Percentiles rank a stretch among this genome's conserved stretches.
Evolutionary conservation across 129 eudicot species (phyloP).

Genomic region (Smallanthus sonchifolius): DNA sequence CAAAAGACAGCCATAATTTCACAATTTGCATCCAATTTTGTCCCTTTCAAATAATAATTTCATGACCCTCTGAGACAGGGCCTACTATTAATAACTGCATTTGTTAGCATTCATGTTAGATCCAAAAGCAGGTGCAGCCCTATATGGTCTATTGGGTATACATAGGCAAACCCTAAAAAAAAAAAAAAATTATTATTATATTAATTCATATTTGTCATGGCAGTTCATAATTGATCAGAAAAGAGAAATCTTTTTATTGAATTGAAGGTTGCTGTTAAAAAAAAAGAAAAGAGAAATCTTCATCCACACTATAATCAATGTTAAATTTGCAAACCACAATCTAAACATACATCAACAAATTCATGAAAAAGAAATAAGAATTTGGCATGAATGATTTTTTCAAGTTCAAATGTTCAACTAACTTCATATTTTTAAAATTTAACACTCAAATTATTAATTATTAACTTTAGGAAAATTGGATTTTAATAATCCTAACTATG

Average conservation of each 20-base stretch:
- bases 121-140: neutral
- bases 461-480: no score
- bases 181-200: neutral
- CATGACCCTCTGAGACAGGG: neutral
- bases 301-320: neutral
- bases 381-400: neutral
- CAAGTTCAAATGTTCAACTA: neutral
- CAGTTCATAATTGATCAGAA: no score
- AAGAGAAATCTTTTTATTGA: neutral
- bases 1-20: slow-evolving; percentile 1
- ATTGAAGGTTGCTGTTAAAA: no score
- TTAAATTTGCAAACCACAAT: neutral
- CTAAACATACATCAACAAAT: neutral
- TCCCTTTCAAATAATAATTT: slow-evolving; percentile 8
- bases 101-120: neutral
- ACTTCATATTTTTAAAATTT: neutral
- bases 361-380: neutral
- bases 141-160: neutral
- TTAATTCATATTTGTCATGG: neutral
- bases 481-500: no score
- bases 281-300: neutral
- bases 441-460: neutral
- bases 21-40: slow-evolving; percentile 2
- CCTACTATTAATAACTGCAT: slow-evolving; percentile 6
- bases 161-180: neutral